Percentiles rank a stretch among this genome's conserved stretches.
Conservation (phyloP, 2,329 filamentous ascomycete genomes). For the Leptodontidium sp. region DNA sequence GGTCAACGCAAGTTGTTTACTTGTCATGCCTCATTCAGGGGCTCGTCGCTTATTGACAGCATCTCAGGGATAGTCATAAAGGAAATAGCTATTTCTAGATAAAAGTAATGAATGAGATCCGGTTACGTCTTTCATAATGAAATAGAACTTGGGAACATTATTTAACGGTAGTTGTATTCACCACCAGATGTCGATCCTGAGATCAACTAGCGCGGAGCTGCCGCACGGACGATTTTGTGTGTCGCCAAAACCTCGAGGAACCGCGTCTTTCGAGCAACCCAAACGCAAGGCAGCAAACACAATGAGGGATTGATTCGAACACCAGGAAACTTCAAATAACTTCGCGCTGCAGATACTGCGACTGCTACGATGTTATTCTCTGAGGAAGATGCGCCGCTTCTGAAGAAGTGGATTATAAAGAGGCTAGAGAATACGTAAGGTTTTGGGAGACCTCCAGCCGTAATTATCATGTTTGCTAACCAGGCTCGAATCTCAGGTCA, state of each 20-base stretch:
- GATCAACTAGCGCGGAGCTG: neutral
- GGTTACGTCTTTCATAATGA: too few species aligned
- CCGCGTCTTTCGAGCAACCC: constrained; percentile 2
- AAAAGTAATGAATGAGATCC: too few species aligned
- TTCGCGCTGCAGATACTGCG: neutral
- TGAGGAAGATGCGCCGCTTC: constrained; percentile 66
- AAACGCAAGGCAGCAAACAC: constrained; percentile 22
- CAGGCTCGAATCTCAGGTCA: constrained; percentile 58
- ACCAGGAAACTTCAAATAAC: neutral
- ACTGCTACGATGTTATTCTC: constrained; percentile 64
- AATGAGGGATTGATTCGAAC: constrained; percentile 22
- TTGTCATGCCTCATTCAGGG: too few species aligned
- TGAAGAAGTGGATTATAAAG: constrained; percentile 82
- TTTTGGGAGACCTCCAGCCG: constrained; percentile 13
- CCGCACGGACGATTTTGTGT: constrained; percentile 16
- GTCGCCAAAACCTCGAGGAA: constrained; percentile 8
- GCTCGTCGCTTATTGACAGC: too few species aligned
- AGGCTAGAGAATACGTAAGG: constrained; percentile 78
- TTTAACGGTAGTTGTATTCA: too few species aligned
- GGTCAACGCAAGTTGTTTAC: too few species aligned
- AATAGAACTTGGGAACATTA: too few species aligned
- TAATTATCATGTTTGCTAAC: constrained; percentile 13
- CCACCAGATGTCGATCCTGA: too few species aligned
- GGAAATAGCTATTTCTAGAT: too few species aligned
- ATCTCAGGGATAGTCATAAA: too few species aligned